Conservation (phyloP, 2,329 filamentous ascomycete genomes). For the Fusarium cyanostomum region DNA sequence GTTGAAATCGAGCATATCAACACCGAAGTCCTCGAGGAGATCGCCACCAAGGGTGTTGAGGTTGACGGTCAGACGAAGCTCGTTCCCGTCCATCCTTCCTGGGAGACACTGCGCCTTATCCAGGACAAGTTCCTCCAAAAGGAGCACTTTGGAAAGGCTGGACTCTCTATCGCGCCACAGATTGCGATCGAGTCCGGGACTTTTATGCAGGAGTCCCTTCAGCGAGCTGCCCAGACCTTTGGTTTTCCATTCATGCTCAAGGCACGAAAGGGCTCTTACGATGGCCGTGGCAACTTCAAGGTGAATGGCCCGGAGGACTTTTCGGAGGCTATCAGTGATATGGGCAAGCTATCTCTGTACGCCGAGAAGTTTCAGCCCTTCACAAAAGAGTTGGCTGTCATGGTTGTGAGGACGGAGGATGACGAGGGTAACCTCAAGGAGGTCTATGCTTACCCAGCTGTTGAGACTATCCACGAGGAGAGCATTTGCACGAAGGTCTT, state of each 20-base stretch:
- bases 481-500: constrained; percentile 95
- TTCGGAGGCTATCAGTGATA: constrained; percentile 71
- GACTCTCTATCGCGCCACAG: constrained; percentile 78
- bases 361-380: constrained; percentile 92
- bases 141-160: constrained; percentile 73
- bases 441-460: constrained; percentile 81
- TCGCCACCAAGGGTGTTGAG: constrained; percentile 70
- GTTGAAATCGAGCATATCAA: constrained; percentile 97
- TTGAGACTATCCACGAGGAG: constrained; percentile 95
- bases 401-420: constrained; percentile 91
- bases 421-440: constrained; percentile 58
- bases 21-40: constrained; percentile 87
- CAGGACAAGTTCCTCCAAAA: constrained; percentile 96
- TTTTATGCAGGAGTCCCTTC: constrained; percentile 68
- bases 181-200: constrained; percentile 67
- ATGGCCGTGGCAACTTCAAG: constrained; percentile 78
- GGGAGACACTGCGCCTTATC: constrained; percentile 86
- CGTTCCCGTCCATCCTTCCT: constrained; percentile 79
- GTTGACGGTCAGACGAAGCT: constrained; percentile 53
- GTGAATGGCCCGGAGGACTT: constrained; percentile 57
- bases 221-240: constrained; percentile 69
- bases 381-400: constrained; percentile 87
- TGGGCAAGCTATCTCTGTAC: constrained; percentile 79
- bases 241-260: constrained; percentile 95
- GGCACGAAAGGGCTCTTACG: constrained; percentile 88